Evolutionary conservation across 129 eudicot genomes (phyloP), one percentile per base, ranked within the genome.

Genomic region (Kitagawia praeruptora): DNA sequence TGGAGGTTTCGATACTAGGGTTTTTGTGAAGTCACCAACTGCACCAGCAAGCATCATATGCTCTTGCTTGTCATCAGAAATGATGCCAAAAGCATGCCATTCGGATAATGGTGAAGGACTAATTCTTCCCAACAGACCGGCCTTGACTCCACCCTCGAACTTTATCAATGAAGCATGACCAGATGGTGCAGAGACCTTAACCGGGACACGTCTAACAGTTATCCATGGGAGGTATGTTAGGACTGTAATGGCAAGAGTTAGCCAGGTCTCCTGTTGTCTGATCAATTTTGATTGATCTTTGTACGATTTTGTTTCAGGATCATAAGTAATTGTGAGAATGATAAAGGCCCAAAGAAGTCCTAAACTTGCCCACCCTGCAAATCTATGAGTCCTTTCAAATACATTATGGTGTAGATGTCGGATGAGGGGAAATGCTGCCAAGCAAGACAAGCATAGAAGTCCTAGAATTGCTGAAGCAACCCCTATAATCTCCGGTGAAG

Each of bases 11-110:
- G 94, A 53, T 6, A 89, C 92, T 6, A 92, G 49, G 2, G 97
- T 83, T 40, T 85, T 92, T 0, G 97, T 92, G 85, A 87, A 89
- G 82, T 92, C 97, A 0, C 97, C 97, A 38, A 92, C 97, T 0
- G 97, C 97, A 13, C 97, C 97, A 0, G 97, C 94, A 37, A 92
- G 54, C 97, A 92, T 92, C 94, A 92, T 92, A 88, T 92, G 97
- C 46, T 89, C 92, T 8, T 83, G 77, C 77, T 86, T 92, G 8
- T 87, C 86, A 77, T 89, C 91, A 0, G 94, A 92, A 56, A 92
- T 92, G 27, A 92, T 92, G 8, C 94, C 97, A 8, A 92, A 92
- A 0, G 97, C 94, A 13, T 92, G 97, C 97, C 97, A 92, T 74
- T 92, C 97, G 3, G 94, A 92, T 54, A 92, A 72, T 0, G 97